Evolutionary conservation across 306 rosid genomes (phyloP).

Genomic region (Fragaria vesca): DNA sequence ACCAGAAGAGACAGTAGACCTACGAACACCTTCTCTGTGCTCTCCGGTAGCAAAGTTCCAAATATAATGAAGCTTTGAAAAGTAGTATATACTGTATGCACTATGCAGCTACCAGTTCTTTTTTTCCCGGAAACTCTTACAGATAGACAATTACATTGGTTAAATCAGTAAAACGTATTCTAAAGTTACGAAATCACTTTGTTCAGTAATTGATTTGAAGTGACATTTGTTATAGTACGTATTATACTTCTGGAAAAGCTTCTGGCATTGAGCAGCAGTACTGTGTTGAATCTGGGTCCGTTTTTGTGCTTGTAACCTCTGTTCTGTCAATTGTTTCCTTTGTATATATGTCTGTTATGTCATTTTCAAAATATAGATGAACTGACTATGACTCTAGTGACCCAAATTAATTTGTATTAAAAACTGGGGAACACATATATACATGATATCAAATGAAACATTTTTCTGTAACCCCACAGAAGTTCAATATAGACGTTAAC

Average conservation of each 20-base stretch:
- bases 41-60: not conserved
- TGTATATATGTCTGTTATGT: not conserved
- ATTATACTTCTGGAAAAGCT: not conserved
- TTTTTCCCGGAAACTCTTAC: not conserved
- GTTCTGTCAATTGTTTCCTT: not conserved
- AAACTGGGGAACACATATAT: not conserved
- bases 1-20: not conserved
- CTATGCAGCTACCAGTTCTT: too few relatives aligned
- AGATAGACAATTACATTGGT: not conserved
- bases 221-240: not conserved
- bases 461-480: conserved; percentile 4
- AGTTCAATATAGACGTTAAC: not conserved
- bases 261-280: not conserved
- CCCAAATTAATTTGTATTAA: conserved; percentile 2
- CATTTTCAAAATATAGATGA: conserved; percentile 8
- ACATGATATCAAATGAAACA: not conserved
- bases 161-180: not conserved
- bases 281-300: not conserved
- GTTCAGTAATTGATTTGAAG: not conserved
- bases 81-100: too few relatives aligned
- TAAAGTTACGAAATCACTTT: not conserved
- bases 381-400: conserved; percentile 1
- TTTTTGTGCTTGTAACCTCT: not conserved
- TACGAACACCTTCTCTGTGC: not conserved
- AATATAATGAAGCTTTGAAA: not conserved